phyloP scores from a whole-genome alignment of 2,329 filamentous ascomycete genomes.

The Dactylellina cionopaga region DNA sequence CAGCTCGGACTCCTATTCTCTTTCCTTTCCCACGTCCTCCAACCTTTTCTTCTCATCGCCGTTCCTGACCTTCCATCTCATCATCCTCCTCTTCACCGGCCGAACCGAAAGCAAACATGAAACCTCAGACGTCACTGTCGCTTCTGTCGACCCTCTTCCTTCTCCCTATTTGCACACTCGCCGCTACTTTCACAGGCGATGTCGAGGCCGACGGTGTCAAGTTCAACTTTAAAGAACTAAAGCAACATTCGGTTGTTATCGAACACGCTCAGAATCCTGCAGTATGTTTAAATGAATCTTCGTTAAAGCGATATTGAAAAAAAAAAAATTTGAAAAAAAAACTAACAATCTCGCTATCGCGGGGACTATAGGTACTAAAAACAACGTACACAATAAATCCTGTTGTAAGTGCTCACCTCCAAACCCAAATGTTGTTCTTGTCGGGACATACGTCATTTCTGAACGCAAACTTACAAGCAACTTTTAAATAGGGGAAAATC shows the following conservation, averaged over 20 bases:
- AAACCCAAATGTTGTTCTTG: background rate
- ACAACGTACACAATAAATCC: constrained; percentile 56
- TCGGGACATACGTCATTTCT: background rate
- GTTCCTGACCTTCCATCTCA: background rate
- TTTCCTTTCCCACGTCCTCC: background rate
- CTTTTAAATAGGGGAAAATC: constrained; percentile 63
- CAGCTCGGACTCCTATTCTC: constrained; percentile 24
- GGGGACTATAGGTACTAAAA: constrained; percentile 47
- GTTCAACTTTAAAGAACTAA: constrained; percentile 54
- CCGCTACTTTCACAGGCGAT: constrained; percentile 52
- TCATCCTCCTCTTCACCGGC: constrained; percentile 22
- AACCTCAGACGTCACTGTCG: constrained; percentile 43
- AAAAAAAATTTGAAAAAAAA: background rate
- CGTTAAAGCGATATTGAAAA: background rate
- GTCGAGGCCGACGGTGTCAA: constrained; percentile 47
- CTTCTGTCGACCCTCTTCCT: constrained; percentile 51
- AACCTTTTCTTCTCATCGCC: constrained; percentile 4
- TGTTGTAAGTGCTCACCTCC: constrained; percentile 29
- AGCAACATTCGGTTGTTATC: constrained; percentile 37
- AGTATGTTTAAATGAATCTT: constrained; percentile 36
- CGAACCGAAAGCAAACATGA: constrained; percentile 31
- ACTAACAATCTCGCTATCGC: constrained; percentile 8
- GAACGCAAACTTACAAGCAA: background rate
- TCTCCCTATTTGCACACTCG: constrained; percentile 52
- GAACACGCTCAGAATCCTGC: constrained; percentile 3